These are phyloP conservation scores for Trichocomaceae sp. DNA, from an alignment of 2,329 filamentous ascomycete species.

Conservation along the genomic window DNA sequence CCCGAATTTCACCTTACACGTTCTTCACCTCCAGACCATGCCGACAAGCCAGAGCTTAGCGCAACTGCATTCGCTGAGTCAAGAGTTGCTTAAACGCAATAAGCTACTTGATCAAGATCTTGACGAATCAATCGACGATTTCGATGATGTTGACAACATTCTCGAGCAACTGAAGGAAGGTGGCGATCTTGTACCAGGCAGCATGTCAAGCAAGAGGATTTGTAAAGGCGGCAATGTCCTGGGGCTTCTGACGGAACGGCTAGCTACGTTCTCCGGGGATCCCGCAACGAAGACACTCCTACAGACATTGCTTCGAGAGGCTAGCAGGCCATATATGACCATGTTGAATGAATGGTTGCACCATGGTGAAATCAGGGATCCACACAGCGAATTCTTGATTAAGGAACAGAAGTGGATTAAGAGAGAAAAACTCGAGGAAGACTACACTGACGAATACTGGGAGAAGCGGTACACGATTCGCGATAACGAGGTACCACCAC, in stretches of 20 bases:
- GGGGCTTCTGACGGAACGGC: constrained; percentile 71
- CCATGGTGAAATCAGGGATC: constrained; percentile 89
- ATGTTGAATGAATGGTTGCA: constrained; percentile 99
- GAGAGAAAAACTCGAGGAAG: constrained; percentile 81
- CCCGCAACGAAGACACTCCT: constrained; percentile 77
- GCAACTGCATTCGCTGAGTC: constrained; percentile 79
- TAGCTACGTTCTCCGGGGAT: constrained; percentile 89
- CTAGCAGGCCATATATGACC: constrained; percentile 88
- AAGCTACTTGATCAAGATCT: constrained; percentile 70
- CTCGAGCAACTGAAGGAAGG: constrained; percentile 83
- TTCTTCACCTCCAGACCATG: constrained; percentile 85
- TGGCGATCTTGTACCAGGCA: constrained; percentile 69
- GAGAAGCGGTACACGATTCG: constrained; percentile 94
- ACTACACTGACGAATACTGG: constrained; percentile 99
- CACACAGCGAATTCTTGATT: constrained; percentile 87
- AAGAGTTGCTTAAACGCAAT: constrained; percentile 83
- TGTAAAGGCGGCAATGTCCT: constrained; percentile 97
- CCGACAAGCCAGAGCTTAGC: constrained; percentile 86
- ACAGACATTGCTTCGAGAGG: constrained; percentile 74
- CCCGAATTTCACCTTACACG: constrained; percentile 81
- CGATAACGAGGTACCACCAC: constrained; percentile 83
- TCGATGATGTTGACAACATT: constrained; percentile 85
- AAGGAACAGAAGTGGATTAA: constrained; percentile 95
- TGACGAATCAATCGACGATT: constrained; percentile 64
- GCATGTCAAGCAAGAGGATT: constrained; percentile 78